phyloP scores from a whole-genome alignment of 1,284 basidiomycete species.

The Ceratobasidium papillatum region DNA sequence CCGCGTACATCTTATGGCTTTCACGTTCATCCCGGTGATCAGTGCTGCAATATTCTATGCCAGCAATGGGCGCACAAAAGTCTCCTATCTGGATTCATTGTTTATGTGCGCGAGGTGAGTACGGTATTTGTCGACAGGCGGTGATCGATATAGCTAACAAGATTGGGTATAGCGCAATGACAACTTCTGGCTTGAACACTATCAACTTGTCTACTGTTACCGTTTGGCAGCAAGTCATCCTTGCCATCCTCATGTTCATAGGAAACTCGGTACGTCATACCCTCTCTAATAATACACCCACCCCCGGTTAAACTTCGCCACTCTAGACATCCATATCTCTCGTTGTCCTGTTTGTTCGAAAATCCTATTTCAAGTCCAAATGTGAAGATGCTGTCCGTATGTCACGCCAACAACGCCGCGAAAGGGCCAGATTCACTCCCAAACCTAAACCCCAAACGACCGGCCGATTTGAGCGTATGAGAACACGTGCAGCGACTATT shows the following conservation, averaged over 20 bases:
- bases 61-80: slow-evolving; percentile 32
- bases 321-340: slow-evolving; percentile 24
- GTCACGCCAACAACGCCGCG: slow-evolving; percentile 30
- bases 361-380: slow-evolving; percentile 30
- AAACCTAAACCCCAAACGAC: not conserved
- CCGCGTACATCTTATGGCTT: slow-evolving; percentile 28
- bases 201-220: slow-evolving; percentile 27
- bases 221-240: slow-evolving; percentile 33
- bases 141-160: not conserved
- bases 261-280: slow-evolving; percentile 30
- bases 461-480: slow-evolving; percentile 4
- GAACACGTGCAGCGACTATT: slow-evolving; percentile 28
- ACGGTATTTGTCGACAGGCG: not conserved
- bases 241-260: slow-evolving; percentile 36
- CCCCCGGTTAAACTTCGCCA: not conserved
- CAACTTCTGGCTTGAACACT: slow-evolving; percentile 30
- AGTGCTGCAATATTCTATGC: slow-evolving; percentile 39
- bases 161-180: slow-evolving; percentile 24
- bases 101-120: slow-evolving; percentile 36
- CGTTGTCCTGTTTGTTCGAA: slow-evolving; percentile 21
- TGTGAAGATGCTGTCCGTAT: slow-evolving; percentile 29
- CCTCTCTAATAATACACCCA: not conserved
- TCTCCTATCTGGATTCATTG: slow-evolving; percentile 34
- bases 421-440: slow-evolving; percentile 18
- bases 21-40: slow-evolving; percentile 28